A percentile compares a stretch with the other conserved stretches of the same genome.
phyloP scores from a whole-genome alignment of 805 yeast species.

The Pichia kluyveri region DNA sequence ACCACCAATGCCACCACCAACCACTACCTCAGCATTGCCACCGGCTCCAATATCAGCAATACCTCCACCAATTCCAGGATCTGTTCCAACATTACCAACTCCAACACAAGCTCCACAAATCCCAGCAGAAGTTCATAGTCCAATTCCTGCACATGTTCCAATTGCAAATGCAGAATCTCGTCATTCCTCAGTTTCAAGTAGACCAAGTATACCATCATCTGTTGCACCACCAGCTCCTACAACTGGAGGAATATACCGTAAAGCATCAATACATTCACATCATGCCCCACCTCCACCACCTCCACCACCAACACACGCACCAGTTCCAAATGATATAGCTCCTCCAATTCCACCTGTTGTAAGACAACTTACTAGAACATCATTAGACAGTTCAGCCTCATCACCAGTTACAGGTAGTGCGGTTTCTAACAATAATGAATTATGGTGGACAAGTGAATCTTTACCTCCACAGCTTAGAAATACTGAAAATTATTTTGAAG shows the following conservation, averaged over 20 bases:
- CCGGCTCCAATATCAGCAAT: not conserved
- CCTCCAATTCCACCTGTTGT: not conserved
- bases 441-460: constrained; percentile 63
- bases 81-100: constrained; percentile 15
- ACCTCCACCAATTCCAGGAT: constrained; percentile 16
- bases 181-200: not conserved
- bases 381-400: not conserved
- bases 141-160: not conserved
- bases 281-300: constrained; percentile 21
- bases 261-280: not conserved
- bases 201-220: not conserved
- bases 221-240: not conserved
- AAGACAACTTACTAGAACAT: constrained; percentile 4
- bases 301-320: not conserved
- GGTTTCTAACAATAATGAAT: constrained; percentile 3
- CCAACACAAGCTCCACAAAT: constrained; percentile 5
- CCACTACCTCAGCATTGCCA: constrained; percentile 1
- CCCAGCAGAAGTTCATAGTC: not conserved
- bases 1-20: constrained; percentile 9
- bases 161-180: not conserved
- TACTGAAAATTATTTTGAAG: constrained; percentile 50
- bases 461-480: constrained; percentile 44
- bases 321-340: not conserved
- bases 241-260: not conserved
- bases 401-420: constrained; percentile 9